Percentiles rank a stretch among this genome's conserved stretches.
Evolutionary conservation across 208 protist genomes (phyloP).

Genomic region (Trypanosoma mega): DNA sequence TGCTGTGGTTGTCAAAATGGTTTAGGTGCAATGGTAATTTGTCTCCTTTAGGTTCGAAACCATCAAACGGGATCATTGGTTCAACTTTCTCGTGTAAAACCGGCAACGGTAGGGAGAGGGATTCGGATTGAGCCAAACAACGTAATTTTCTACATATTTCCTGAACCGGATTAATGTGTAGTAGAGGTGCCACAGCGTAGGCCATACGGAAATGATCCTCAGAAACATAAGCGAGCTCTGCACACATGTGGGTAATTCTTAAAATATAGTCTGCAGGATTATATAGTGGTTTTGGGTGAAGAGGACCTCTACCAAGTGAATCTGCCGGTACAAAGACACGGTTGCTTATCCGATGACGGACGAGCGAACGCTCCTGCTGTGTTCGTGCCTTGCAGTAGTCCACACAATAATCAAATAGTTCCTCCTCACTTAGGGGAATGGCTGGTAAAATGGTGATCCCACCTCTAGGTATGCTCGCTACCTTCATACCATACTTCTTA

Average conservation of each 20-base stretch:
- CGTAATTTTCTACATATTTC: conserved; percentile 50
- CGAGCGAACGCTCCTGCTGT: conserved; percentile 35
- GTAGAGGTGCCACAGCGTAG: conserved; percentile 38
- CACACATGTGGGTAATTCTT: conserved; percentile 65
- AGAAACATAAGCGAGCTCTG: conserved; percentile 18
- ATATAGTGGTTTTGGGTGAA: conserved; percentile 42
- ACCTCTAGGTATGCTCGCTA: conserved; percentile 64
- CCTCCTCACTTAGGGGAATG: conserved; percentile 55
- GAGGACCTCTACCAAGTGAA: conserved; percentile 26
- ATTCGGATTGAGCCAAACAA: conserved; percentile 20
- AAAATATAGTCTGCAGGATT: conserved; percentile 70
- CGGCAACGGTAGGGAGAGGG: background rate
- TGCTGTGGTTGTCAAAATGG: no score
- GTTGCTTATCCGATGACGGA: conserved; percentile 29
- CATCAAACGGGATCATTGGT: no score
- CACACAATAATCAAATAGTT: conserved; percentile 54
- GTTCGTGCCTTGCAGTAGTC: conserved; percentile 50
- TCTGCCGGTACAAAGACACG: conserved; percentile 28
- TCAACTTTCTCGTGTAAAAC: no score
- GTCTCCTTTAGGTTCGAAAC: no score
- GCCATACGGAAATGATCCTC: conserved; percentile 24
- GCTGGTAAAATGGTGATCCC: conserved; percentile 68
- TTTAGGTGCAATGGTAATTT: no score
- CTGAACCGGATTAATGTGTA: conserved; percentile 67
- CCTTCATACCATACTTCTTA: conserved; percentile 52